Base-by-base conservation (phyloP, 208 protist genomes). In the Trichomonas gallinae region DNA sequence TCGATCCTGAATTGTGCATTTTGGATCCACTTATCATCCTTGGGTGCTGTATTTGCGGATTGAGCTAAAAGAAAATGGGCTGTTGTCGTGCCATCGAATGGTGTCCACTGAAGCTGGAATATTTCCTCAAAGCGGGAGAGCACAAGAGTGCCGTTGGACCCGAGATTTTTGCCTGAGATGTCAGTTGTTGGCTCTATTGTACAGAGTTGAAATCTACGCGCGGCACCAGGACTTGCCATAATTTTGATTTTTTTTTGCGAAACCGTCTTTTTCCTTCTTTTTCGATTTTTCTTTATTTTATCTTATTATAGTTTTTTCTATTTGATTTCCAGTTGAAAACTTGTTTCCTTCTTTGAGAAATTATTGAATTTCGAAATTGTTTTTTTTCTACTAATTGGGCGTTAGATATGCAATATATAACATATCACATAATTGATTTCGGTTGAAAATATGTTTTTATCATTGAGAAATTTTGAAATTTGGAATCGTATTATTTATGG, bases 71-170 rank as follows among this genome's bases (percentile, higher is more conserved):
- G 26, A 17, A 89, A 89, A 46, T 89, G 83, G 13, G 31, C 40
- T 13, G 45, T 93, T 38, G 40, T 42, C 38, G 87, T 48, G 17
- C 87, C 87, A 38, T 38, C 13, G 4, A 58, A 48, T 48, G 87
- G 87, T 42, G 36, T 51, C 87, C 87, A 93, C n/a, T 51, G 42
- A 51, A 93, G 42, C 6, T 48, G 11, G n/a, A 93, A 93, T 17
- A 42, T 93, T 93, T 93, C 87, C n/a, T 93, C 87, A 38, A 51
- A 51, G 38, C 87, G 87, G 26, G 87, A 93, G 10, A 93, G n/a
- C 48, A 93, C 34, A 15, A 93, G n/a, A 9, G 87, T 93, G 8
- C 87, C 87, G 31, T 48, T 51, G 17, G 10, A 13, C 0, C 83
- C 83, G 17, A 42, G 40, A 0, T 48, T 51, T 26, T 93, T 9